Percentiles rank a stretch among this genome's conserved stretches.
Evolutionary conservation across 148 eudicot species (phyloP).

Genomic region (Bassia scoparia): DNA sequence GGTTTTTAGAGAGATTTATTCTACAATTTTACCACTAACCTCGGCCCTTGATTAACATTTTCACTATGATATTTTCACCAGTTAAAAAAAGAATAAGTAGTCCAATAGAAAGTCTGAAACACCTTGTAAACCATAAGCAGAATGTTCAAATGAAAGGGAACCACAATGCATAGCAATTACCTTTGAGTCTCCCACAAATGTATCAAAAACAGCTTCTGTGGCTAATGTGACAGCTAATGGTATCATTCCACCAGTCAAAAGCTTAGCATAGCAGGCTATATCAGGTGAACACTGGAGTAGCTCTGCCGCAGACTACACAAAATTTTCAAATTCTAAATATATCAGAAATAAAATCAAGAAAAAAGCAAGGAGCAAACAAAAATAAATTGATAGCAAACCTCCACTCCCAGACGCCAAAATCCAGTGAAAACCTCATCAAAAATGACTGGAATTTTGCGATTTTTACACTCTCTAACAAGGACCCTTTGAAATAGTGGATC

Average conservation of each 20-base stretch:
- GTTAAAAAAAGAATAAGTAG: not conserved
- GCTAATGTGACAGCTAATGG: conserved; percentile 94
- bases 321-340: conserved; percentile 15
- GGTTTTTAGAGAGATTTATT: not conserved
- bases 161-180: conserved; percentile 27
- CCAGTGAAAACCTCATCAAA: conserved; percentile 98
- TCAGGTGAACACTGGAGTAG: conserved; percentile 84
- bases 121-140: not conserved
- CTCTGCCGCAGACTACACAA: conserved; percentile 80
- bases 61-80: not conserved
- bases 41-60: no score
- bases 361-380: not conserved
- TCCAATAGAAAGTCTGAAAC: not conserved
- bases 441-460: conserved; percentile 78
- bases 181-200: conserved; percentile 86
- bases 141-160: not conserved
- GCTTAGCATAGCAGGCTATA: conserved; percentile 88
- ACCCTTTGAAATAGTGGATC: conserved; percentile 94
- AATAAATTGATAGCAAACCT: conserved; percentile 50
- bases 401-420: conserved; percentile 96
- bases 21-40: not conserved
- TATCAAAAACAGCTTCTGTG: conserved; percentile 63
- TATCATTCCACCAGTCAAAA: conserved; percentile 92
- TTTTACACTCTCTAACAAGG: conserved; percentile 72
- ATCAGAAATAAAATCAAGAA: not conserved